Evolutionary conservation across 371 early-diverging fungal genomes (phyloP).

Genomic region (Actinomortierella ambigua): DNA sequence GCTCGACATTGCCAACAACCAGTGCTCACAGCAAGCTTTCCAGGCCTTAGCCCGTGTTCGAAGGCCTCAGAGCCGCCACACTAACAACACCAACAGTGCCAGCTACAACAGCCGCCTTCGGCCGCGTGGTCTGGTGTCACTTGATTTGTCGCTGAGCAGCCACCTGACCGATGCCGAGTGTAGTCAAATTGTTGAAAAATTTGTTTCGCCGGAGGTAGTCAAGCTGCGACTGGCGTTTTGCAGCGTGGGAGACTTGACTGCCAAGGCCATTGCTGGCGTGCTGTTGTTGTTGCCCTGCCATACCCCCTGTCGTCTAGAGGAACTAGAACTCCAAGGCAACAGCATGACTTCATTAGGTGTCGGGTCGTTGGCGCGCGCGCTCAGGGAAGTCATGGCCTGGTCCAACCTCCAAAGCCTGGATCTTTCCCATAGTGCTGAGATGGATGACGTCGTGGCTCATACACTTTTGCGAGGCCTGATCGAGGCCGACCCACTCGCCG

Average conservation of each 20-base stretch:
- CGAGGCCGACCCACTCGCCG: no score
- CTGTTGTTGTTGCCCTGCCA: not conserved
- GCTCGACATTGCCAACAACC: conserved; percentile 37
- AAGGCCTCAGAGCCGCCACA: no score
- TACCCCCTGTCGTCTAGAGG: conserved; percentile 20
- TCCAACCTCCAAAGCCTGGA: conserved; percentile 22
- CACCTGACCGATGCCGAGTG: conserved; percentile 25
- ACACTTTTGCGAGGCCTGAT: not conserved
- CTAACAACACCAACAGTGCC: no score
- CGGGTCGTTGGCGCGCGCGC: conserved; percentile 6
- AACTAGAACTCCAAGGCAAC: conserved; percentile 38
- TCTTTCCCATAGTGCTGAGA: conserved; percentile 19
- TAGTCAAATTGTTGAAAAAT: conserved; percentile 17
- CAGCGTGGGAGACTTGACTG: conserved; percentile 24
- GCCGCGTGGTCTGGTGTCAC: conserved; percentile 19
- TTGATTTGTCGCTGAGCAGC: conserved; percentile 31
- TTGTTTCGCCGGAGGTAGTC: conserved; percentile 21
- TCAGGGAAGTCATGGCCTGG: conserved; percentile 2
- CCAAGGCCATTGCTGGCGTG: conserved; percentile 14
- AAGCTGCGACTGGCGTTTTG: conserved; percentile 27
- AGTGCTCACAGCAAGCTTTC: conserved; percentile 30
- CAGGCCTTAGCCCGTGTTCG: conserved; percentile 7
- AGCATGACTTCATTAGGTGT: conserved; percentile 18
- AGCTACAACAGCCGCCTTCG: conserved; percentile 13
- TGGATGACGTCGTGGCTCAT: conserved; percentile 14